Percentiles rank a stretch among this genome's conserved stretches.
These are phyloP conservation scores for Penicillium parvum DNA, from an alignment of 495 filamentous ascomycete genomes.

Conservation along the genomic window DNA sequence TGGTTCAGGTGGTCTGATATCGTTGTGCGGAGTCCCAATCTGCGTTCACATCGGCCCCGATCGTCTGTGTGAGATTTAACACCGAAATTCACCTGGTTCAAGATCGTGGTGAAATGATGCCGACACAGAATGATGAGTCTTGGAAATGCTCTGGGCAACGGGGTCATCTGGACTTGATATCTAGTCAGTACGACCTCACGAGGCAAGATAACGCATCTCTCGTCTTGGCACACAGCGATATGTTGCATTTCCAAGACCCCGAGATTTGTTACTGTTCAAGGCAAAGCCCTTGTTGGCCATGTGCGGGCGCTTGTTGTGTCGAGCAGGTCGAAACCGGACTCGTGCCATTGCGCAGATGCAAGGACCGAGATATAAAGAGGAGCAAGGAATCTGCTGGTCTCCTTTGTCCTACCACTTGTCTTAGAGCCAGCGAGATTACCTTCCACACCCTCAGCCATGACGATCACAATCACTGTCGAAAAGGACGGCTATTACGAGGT, in stretches of 20 bases:
- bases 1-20: background rate
- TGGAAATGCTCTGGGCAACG: background rate
- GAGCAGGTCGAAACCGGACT: background rate
- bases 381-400: too few species aligned
- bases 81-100: too few species aligned
- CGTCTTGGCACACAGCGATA: slow-evolving; percentile 21
- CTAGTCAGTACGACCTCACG: slow-evolving; percentile 19
- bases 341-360: background rate
- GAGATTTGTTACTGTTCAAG: slow-evolving; percentile 3
- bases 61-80: too few species aligned
- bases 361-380: slow-evolving; percentile 3
- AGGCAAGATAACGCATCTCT: slow-evolving; percentile 1
- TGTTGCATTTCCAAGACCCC: slow-evolving; percentile 23
- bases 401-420: background rate
- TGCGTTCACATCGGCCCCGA: background rate
- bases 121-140: background rate
- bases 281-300: background rate
- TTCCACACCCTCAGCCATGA: slow-evolving; percentile 13
- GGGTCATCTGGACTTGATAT: slow-evolving; percentile 9
- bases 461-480: slow-evolving; percentile 35
- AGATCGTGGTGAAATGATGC: too few species aligned
- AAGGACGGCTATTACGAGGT: slow-evolving; percentile 38
- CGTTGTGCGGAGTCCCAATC: background rate
- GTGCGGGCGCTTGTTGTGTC: background rate
- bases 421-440: background rate